A percentile compares a stretch with the other conserved stretches of the same genome.
Conservation (phyloP, 495 filamentous ascomycete species). For the Talaromyces thailandensis region DNA sequence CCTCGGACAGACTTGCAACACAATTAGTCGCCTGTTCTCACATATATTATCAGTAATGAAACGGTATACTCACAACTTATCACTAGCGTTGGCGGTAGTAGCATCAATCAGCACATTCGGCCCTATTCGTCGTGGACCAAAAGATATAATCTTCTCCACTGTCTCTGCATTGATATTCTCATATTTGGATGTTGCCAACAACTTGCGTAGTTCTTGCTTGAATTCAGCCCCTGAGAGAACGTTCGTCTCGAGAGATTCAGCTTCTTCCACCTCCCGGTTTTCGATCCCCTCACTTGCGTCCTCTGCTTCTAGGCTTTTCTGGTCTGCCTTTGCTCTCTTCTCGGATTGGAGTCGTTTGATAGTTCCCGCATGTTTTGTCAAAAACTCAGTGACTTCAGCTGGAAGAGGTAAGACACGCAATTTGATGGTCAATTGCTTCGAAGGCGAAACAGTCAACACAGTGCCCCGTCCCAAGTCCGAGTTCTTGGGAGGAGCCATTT, state of each 20-base stretch:
- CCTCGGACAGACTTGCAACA: constrained; percentile 1
- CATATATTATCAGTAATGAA: not conserved
- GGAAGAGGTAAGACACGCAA: constrained; percentile 79
- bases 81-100: constrained; percentile 62
- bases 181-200: constrained; percentile 51
- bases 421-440: constrained; percentile 73
- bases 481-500: constrained; percentile 85
- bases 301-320: constrained; percentile 27
- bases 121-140: constrained; percentile 77
- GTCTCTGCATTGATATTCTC: constrained; percentile 68
- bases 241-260: constrained; percentile 40
- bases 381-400: constrained; percentile 68
- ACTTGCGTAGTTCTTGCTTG: constrained; percentile 55
- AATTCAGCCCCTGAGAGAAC: constrained; percentile 66
- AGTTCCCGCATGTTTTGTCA: constrained; percentile 65
- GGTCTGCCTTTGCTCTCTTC: constrained; percentile 37
- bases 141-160: constrained; percentile 75
- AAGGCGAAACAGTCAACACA: constrained; percentile 63
- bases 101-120: constrained; percentile 87
- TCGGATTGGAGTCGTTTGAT: constrained; percentile 75
- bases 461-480: constrained; percentile 82
- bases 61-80: constrained; percentile 54
- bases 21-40: not conserved
- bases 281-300: constrained; percentile 19
- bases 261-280: constrained; percentile 22